Evolutionary conservation across 306 rosid genomes (phyloP).

Genomic region (Arachis hypogaea): DNA sequence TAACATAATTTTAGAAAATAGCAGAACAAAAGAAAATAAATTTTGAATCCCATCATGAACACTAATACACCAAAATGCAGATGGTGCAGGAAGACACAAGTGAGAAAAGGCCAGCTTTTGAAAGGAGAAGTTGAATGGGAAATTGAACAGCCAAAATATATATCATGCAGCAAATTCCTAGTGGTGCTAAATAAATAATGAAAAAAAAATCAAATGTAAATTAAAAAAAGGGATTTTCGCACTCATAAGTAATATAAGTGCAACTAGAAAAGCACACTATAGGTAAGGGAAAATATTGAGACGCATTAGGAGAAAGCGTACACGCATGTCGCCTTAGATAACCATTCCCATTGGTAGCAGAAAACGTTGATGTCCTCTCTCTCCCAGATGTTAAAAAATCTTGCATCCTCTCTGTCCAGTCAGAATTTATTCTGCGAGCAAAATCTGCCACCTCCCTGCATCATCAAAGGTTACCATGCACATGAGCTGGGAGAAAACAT

Average conservation of each 20-base stretch:
- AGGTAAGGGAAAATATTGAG: constrained; percentile 23
- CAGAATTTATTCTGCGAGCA: constrained; percentile 89
- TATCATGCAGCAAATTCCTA: background rate
- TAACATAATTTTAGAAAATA: too few relatives aligned
- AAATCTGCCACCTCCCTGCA: constrained; percentile 98
- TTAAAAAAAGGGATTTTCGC: background rate
- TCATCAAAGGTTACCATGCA: constrained; percentile 36
- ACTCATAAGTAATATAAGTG: constrained; percentile 11
- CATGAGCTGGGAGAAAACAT: background rate
- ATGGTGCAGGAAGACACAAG: constrained; percentile 12
- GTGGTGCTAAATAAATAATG: background rate
- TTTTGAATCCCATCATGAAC: background rate
- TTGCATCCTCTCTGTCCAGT: constrained; percentile 95
- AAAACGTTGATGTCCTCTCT: constrained; percentile 60
- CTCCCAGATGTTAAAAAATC: constrained; percentile 77
- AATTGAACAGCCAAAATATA: background rate
- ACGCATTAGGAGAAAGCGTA: constrained; percentile 41
- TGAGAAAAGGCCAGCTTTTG: background rate
- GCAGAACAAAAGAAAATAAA: background rate
- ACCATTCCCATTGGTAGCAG: constrained; percentile 58
- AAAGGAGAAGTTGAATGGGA: background rate
- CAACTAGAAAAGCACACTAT: constrained; percentile 35
- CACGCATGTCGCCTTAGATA: constrained; percentile 60
- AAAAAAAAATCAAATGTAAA: background rate
- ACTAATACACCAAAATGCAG: constrained; percentile 10